Conservation (phyloP, 805 yeast species). For the Saccharomyces paradoxus region DNA sequence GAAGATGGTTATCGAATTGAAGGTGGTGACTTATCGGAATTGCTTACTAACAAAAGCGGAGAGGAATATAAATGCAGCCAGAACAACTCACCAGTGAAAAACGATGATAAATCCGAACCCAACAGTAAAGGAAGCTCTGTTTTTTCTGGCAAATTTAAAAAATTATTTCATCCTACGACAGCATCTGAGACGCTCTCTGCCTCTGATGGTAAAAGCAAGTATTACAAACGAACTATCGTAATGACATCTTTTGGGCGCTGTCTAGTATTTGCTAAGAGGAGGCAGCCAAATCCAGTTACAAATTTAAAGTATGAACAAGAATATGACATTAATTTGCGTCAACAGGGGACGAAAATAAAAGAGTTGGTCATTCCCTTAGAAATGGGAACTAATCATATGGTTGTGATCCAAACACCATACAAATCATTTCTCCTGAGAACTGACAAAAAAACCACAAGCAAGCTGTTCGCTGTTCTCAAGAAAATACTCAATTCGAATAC, state of each 20-base stretch:
- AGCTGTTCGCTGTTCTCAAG: slow-evolving; percentile 52
- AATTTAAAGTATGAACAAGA: slow-evolving; percentile 37
- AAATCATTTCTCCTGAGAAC: slow-evolving; percentile 52
- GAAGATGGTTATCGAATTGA: slow-evolving; percentile 15
- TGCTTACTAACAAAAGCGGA: background rate
- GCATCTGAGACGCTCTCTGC: background rate
- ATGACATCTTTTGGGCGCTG: slow-evolving; percentile 42
- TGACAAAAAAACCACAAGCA: slow-evolving; percentile 40
- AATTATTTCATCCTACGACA: slow-evolving; percentile 22
- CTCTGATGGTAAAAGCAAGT: slow-evolving; percentile 1
- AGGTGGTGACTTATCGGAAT: slow-evolving; percentile 6
- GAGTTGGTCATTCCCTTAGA: slow-evolving; percentile 39
- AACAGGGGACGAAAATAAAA: slow-evolving; percentile 46
- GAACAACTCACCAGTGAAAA: background rate
- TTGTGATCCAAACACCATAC: slow-evolving; percentile 50
- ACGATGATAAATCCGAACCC: background rate
- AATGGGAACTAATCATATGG: slow-evolving; percentile 31
- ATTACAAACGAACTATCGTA: slow-evolving; percentile 7
- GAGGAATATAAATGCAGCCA: background rate
- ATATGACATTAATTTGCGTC: slow-evolving; percentile 47
- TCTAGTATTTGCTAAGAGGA: slow-evolving; percentile 39
- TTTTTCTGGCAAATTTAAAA: slow-evolving; percentile 22
- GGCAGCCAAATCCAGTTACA: slow-evolving; percentile 26
- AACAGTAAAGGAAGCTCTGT: slow-evolving; percentile 9
- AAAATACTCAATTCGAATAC: slow-evolving; percentile 41